Conservation (phyloP, 23 red algal genomes). For the Gracilariopsis chorda region DNA sequence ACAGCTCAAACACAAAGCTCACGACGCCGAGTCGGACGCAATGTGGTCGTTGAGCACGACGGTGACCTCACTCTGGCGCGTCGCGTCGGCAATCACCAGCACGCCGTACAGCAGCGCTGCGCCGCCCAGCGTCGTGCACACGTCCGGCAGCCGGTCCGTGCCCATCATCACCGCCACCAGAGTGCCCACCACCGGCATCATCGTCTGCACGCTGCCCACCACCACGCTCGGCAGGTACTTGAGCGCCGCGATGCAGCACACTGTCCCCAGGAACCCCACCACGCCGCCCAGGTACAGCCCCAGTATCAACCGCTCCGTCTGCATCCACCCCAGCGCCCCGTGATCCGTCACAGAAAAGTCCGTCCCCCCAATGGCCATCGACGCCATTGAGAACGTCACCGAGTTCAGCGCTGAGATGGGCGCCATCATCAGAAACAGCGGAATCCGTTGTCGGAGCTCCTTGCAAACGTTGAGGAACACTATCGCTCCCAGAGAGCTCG, state of each 20-base stretch:
- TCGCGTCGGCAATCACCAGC: slow-evolving; percentile 56
- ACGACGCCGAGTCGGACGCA: neutral
- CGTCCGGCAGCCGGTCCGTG: slow-evolving; percentile 41
- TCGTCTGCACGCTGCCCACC: slow-evolving; percentile 51
- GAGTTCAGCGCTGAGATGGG: slow-evolving; percentile 40
- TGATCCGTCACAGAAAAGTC: slow-evolving; percentile 64
- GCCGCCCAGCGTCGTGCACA: slow-evolving; percentile 46
- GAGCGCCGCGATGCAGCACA: slow-evolving; percentile 62
- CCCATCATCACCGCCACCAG: slow-evolving; percentile 33
- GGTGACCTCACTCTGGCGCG: slow-evolving; percentile 40
- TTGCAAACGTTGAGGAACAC: slow-evolving; percentile 26
- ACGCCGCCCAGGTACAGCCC: slow-evolving; percentile 61
- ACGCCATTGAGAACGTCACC: slow-evolving; percentile 17
- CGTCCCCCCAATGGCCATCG: slow-evolving; percentile 25
- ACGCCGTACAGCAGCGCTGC: slow-evolving; percentile 43
- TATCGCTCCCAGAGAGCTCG: slow-evolving; percentile 39
- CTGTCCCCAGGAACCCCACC: slow-evolving; percentile 49
- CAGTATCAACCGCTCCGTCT: slow-evolving; percentile 8
- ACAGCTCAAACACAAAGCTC: too few species aligned
- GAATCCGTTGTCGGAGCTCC: slow-evolving; percentile 33
- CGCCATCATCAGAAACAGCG: slow-evolving; percentile 67
- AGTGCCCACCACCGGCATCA: slow-evolving; percentile 62
- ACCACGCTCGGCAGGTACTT: slow-evolving; percentile 48
- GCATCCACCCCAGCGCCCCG: slow-evolving; percentile 65
- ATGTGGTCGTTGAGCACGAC: slow-evolving; percentile 34